Evolutionary conservation across 768 basidiomycete species (phyloP).

Genomic region (Boletus reticulatus): DNA sequence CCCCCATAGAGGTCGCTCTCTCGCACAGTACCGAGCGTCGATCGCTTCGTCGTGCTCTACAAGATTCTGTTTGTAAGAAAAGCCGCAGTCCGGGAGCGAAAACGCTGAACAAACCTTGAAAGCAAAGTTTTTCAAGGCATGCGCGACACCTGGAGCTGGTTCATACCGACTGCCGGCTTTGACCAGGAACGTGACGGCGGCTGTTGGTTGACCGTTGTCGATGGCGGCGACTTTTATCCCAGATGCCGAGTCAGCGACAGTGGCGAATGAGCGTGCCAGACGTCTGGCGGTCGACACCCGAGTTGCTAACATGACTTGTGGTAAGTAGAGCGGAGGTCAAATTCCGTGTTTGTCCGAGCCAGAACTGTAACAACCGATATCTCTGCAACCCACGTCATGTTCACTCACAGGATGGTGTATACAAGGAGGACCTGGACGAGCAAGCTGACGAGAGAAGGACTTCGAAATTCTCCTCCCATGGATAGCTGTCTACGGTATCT

Average conservation of each 20-base stretch:
- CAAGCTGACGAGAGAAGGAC: too few relatives aligned
- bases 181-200: constrained; percentile 85
- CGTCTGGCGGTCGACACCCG: constrained; percentile 60
- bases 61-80: background rate
- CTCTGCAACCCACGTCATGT: too few relatives aligned
- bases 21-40: constrained; percentile 85
- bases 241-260: constrained; percentile 65
- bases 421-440: too few relatives aligned
- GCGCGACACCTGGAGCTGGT: constrained; percentile 84
- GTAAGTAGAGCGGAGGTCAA: constrained; percentile 37
- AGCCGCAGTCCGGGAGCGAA: background rate
- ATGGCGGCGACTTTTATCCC: constrained; percentile 86
- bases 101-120: constrained; percentile 76
- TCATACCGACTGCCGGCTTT: constrained; percentile 93
- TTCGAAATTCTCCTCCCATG: too few relatives aligned
- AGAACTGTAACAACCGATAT: too few relatives aligned
- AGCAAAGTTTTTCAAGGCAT: constrained; percentile 95
- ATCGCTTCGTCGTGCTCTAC: constrained; percentile 83
- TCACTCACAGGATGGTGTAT: too few relatives aligned
- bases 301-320: constrained; percentile 46
- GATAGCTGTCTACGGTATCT: too few relatives aligned
- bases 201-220: constrained; percentile 80
- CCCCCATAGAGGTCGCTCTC: constrained; percentile 95
- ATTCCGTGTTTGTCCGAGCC: constrained; percentile 28
- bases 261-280: constrained; percentile 73